Conservation (phyloP, 2,329 filamentous ascomycete genomes). For the Fusarium keratoplasticum region DNA sequence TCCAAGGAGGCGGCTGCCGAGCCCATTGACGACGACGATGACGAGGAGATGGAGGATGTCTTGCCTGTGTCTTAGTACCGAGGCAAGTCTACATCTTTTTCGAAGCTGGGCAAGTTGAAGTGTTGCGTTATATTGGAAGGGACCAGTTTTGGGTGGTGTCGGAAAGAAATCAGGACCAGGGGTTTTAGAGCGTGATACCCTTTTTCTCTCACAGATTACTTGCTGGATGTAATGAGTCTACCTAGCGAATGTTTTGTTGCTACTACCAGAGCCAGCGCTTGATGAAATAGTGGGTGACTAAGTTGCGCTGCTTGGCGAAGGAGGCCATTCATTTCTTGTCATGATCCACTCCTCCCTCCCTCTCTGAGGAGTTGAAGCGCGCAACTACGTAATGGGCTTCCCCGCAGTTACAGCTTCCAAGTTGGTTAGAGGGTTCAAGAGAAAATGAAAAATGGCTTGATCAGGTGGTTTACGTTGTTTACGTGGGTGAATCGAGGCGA, state of each 20-base stretch:
- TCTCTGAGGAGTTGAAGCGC: constrained; percentile 11
- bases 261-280: neutral
- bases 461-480: constrained; percentile 11
- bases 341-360: constrained; percentile 28
- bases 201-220: constrained; percentile 22
- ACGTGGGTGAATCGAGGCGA: neutral
- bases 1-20: constrained; percentile 67
- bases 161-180: constrained; percentile 28
- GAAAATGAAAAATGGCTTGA: constrained; percentile 3
- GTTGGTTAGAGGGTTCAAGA: constrained; percentile 6
- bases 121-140: neutral
- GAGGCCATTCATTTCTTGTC: neutral
- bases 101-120: neutral
- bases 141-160: constrained; percentile 15
- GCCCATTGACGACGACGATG: constrained; percentile 72
- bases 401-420: constrained; percentile 30
- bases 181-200: constrained; percentile 47
- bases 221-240: constrained; percentile 30
- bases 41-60: constrained; percentile 87
- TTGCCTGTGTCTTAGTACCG: constrained; percentile 45
- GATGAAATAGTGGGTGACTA: neutral
- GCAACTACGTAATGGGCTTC: constrained; percentile 36
- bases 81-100: neutral
- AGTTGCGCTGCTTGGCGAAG: neutral
- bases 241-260: constrained; percentile 15